These are phyloP conservation scores for Fomitopsis palustris DNA, from an alignment of 1,284 basidiomycete species.

Conservation along the genomic window DNA sequence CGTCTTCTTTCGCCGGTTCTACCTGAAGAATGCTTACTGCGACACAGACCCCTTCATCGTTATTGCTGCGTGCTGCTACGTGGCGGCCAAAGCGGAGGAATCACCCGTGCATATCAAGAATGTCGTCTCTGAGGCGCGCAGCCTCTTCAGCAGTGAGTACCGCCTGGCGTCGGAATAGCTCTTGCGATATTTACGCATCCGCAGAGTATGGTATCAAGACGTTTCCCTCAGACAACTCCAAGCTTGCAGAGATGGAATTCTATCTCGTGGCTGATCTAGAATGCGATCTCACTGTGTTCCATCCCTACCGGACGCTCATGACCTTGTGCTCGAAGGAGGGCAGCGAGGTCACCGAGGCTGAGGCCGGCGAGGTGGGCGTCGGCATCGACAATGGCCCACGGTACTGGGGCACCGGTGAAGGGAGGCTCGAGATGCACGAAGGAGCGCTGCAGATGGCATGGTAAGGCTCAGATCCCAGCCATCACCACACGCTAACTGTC, in stretches of 20 bases:
- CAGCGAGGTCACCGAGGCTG: constrained; percentile 40
- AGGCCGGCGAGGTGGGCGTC: constrained; percentile 60
- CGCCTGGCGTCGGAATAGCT: neutral
- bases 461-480: constrained; percentile 32
- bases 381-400: constrained; percentile 59
- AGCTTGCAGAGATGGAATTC: constrained; percentile 98
- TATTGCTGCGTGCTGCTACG: constrained; percentile 90
- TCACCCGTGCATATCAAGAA: constrained; percentile 93
- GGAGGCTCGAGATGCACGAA: constrained; percentile 61
- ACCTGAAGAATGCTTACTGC: constrained; percentile 89
- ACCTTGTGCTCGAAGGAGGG: constrained; percentile 65
- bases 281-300: constrained; percentile 91
- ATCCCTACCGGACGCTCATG: constrained; percentile 88
- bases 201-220: constrained; percentile 69
- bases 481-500: neutral
- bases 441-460: constrained; percentile 75
- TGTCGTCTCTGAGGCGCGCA: constrained; percentile 81
- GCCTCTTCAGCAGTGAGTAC: constrained; percentile 70
- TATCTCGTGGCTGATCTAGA: constrained; percentile 96
- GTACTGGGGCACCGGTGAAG: constrained; percentile 76
- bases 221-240: constrained; percentile 85
- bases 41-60: constrained; percentile 94
- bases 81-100: constrained; percentile 96
- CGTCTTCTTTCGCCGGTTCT: constrained; percentile 93
- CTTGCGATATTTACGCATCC: constrained; percentile 9